Percentiles rank a stretch among this genome's conserved stretches.
Evolutionary conservation across 73 alveolate species (phyloP).

Genomic region (Effrenium voratum): DNA sequence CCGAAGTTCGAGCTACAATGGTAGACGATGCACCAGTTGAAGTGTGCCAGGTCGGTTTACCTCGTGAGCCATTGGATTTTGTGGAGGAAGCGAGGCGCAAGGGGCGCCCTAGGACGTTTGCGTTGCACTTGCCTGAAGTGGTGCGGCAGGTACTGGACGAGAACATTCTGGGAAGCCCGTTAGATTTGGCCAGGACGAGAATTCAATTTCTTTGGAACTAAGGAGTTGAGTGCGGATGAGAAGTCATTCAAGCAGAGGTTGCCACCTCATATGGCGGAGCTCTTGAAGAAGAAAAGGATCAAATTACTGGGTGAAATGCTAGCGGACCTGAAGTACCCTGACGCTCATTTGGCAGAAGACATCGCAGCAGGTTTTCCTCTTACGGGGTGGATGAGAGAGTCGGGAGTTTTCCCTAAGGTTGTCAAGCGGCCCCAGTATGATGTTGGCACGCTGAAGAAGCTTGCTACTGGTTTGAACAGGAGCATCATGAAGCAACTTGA

Average conservation of each 20-base stretch:
- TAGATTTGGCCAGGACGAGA: neutral
- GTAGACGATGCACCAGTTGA: neutral
- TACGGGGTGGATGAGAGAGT: neutral
- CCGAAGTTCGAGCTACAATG: neutral
- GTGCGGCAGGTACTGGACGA: neutral
- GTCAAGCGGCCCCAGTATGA: neutral
- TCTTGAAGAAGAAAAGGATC: neutral
- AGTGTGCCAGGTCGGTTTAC: neutral
- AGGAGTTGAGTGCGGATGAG: neutral
- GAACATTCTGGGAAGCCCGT: neutral
- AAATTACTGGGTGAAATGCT: neutral
- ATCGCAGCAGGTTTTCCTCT: neutral
- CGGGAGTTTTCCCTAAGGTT: neutral
- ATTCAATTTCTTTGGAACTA: neutral
- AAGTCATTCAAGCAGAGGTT: no score
- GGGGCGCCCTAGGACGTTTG: neutral
- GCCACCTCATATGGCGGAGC: neutral
- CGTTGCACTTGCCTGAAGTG: neutral
- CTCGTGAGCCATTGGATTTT: slow-evolving; percentile 2
- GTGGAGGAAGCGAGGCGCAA: neutral
- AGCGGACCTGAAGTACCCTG: neutral
- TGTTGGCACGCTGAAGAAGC: neutral
- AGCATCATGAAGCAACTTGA: neutral
- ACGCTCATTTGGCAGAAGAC: neutral
- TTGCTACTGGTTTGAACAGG: neutral